A percentile compares a stretch with the other conserved stretches of the same genome.
phyloP scores from a whole-genome alignment of 306 rosid genomes.

The Rosa lucieae region DNA sequence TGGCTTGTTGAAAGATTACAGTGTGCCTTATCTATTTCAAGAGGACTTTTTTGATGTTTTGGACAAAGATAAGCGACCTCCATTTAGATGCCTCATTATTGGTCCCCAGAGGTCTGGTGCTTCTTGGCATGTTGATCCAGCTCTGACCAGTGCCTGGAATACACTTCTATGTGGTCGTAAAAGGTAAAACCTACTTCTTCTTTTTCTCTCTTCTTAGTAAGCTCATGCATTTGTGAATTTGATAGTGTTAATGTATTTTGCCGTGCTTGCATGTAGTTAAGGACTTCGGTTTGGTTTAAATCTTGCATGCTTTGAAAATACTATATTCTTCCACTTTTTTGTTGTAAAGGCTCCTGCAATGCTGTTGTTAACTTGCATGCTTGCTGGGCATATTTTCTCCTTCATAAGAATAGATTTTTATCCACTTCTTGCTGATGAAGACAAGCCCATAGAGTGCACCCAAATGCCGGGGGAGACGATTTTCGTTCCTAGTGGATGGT shows the following conservation, averaged over 20 bases:
- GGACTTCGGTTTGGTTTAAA: not conserved
- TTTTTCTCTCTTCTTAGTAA: not conserved
- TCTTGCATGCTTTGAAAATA: not conserved
- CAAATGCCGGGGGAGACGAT: conserved; percentile 97
- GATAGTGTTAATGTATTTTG: not conserved
- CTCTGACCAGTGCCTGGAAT: conserved; percentile 99
- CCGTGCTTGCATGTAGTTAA: not conserved
- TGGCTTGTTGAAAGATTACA: conserved; percentile 80
- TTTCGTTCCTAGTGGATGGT: conserved; percentile 98
- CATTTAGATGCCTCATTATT: conserved; percentile 93
- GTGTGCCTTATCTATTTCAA: conserved; percentile 83
- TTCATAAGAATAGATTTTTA: conserved; percentile 62
- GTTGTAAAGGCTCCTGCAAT: not conserved
- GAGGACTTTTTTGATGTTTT: conserved; percentile 83
- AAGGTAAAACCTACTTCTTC: conserved; percentile 50
- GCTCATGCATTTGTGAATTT: not conserved
- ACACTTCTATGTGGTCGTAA: conserved; percentile 90
- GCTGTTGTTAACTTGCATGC: not conserved
- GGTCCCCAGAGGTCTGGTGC: conserved; percentile 99
- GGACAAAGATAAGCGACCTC: conserved; percentile 77
- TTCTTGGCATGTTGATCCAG: conserved; percentile 99
- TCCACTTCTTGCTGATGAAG: conserved; percentile 98
- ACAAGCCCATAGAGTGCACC: conserved; percentile 96
- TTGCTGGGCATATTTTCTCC: too few species aligned
- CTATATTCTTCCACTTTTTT: not conserved